Base-by-base conservation (phyloP, 2,329 filamentous ascomycete species). In the Curvularia sp. region DNA sequence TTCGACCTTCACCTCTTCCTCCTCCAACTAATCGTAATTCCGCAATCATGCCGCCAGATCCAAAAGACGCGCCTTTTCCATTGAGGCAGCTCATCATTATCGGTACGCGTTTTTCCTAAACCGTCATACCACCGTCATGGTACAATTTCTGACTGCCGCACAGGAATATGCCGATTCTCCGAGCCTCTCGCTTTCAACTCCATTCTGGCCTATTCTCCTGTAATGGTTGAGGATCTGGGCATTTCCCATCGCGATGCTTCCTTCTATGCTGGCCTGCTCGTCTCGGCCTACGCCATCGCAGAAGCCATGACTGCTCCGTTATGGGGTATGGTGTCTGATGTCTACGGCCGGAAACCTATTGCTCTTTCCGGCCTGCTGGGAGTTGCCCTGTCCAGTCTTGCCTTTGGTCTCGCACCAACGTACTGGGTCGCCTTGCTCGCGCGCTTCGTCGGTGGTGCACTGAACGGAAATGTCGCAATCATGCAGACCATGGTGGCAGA, bases 401-500 rank as follows among this genome's bases (percentile, higher is more conserved):
- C 93, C 70, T 91, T 97, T 18, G 93, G 93, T 30, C 86, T 96
- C 69, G 87, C 93, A 3, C 82, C 85, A 55, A 95, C 90, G 72
- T 91, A 96, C 67, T 94, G 92, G 89, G 80, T 95, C 56, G 93
- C 93, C 15, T 79, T 97, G 52, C 72, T 87, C 41, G 93, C 92
- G 13, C 84, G 93, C 66, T 87, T 89, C 42, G 73, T 95, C 13
- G 93, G 92, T 45, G 93, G 93, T 28, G 83, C 93, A 10, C 80
- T 97, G 57, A 97, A 97, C 75, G 93, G 93, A 58, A 97, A 97
- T 73, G 92, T 97, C 65, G 93, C 91, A 27, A 91, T 95, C 42
- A 93, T 95, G 73, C 77, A 96, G 78, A 97, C 93, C 21, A 96
- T 96, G 91, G 93, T 97, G 10, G 92, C 89, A n/a, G 93, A 97